Base-by-base conservation (phyloP, 83 land plant species). In the Thuja plicata region DNA sequence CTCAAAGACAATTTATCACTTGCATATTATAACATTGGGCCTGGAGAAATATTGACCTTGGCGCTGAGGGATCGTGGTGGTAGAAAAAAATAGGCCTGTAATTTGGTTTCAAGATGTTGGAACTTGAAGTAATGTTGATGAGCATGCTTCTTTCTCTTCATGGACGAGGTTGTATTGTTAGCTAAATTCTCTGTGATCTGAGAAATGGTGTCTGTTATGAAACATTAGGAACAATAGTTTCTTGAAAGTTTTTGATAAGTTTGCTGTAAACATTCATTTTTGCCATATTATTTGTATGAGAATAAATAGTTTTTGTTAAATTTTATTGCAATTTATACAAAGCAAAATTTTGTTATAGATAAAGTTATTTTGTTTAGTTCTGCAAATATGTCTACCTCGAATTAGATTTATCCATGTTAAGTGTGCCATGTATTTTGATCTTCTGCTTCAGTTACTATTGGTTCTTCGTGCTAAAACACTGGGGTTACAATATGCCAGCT, bases 11-110 rank as follows among this genome's bases (percentile, higher is more conserved):
- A 97, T 88, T 87, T 95, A 87, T 94, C 99, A 1, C 99, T 98
- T 91, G 99, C 99, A 13, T 93, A 94, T 84, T 98, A 98, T 88
- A 98, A 98, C 87, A 93, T 97, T 87, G 95, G 91, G 46, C 91
- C 98, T 73, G 98, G 99, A 34, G 99, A 98, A 90, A 93, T 92
- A 35, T 91, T 98, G 37, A 62, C 94, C 16, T 92, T 98, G 84
- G 92, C 98, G 54, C 88, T 98, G 19, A 98, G 98, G 88, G 99
- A 98, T 88, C 99, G 99, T 91, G 99, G 99, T 95, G 99, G 99
- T 66, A 95, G 98, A 90, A 98, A 96, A 93, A 94, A 90, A 89
- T 95, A 91, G 85, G 48, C 32, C 24, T 45, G 85, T 2, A 46
- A 83, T 76, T 5, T 16, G 13, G 38, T 38, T 34, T 10, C 79